Evolutionary conservation across 1,284 basidiomycete species (phyloP), one percentile per base, ranked within the genome.

Genomic region (Gomphus bonarii): DNA sequence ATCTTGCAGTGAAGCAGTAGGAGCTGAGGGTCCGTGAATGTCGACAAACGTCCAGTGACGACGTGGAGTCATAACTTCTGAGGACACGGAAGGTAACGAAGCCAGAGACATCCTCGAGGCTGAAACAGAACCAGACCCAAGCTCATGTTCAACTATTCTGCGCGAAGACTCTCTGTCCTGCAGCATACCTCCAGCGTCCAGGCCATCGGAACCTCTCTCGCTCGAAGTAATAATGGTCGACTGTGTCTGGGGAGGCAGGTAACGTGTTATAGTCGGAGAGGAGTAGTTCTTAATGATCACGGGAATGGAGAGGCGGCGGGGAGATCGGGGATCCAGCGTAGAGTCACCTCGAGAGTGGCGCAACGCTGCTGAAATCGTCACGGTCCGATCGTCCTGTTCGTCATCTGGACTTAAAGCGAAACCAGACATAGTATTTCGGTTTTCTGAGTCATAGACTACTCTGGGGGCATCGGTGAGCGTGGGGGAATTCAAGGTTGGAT

Each of bases 1-100:
- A 2, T n/a, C 33, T 12, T 51, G 22, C n/a, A 6, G 28, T 4
- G 33, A 51, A 9, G 20, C 31, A 6, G 22, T 20, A 5, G 20
- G 36, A 22, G 31, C 20, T 25, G 50, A 18, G 38, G 50, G 50
- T 1, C 50, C 50, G 14, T 51, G 50, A 31, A 51, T 40, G n/a
- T 51, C 50, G 3, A 38, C 33, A 20, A 51, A 51, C 8, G 50
- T 51, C 50, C 50, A 51, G 33, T 51, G 50, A 33, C 50, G 50
- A 20, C 50, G 50, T 25, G 50, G 50, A 51, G 50, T 36, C 50
- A 51, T 51, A 16, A 48, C 28, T 31, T 48, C 47, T 36, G 50
- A 51, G 16, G 50, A 51, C 1, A 38, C 50, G 14, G 50, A 51
- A 6, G 50, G 33, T 20, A 31, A 20, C 14, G 28, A 49, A 18